phyloP scores from a whole-genome alignment of 2,329 filamentous ascomycete genomes.

The Beauveria australis region DNA sequence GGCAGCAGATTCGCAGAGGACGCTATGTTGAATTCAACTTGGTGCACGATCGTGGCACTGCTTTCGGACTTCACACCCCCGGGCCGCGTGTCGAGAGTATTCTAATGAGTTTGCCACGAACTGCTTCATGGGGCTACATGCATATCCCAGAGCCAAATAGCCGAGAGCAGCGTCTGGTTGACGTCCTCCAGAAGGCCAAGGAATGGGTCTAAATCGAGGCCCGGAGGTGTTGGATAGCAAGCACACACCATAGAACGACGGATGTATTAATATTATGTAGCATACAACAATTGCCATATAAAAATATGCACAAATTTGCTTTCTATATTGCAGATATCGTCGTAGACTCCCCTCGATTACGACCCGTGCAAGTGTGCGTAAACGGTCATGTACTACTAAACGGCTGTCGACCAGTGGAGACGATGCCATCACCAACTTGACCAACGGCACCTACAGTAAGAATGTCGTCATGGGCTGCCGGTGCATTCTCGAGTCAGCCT shows the following conservation, averaged over 20 bases:
- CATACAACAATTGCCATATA: background rate
- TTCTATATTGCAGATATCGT: background rate
- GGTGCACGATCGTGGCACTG: constrained; percentile 90
- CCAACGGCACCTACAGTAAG: background rate
- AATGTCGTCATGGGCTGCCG: background rate
- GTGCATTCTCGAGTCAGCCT: background rate
- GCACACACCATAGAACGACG: background rate
- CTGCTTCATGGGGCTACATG: constrained; percentile 95
- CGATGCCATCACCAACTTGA: background rate
- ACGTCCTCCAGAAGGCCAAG: constrained; percentile 57
- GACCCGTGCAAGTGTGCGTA: background rate
- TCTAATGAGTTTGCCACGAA: constrained; percentile 90
- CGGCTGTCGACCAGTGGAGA: background rate
- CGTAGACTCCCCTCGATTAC: too few species aligned
- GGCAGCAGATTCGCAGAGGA: constrained; percentile 93
- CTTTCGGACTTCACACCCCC: constrained; percentile 88
- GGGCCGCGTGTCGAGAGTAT: constrained; percentile 92
- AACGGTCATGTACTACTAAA: background rate
- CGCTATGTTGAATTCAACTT: constrained; percentile 98
- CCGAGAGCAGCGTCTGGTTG: constrained; percentile 71
- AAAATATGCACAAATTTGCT: background rate
- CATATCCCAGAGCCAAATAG: constrained; percentile 69
- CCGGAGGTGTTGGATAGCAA: background rate
- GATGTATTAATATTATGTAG: constrained; percentile 6
- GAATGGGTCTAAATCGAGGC: constrained; percentile 50